phyloP scores from a whole-genome alignment of 257 asterid species.

The Primulina eburnea region DNA sequence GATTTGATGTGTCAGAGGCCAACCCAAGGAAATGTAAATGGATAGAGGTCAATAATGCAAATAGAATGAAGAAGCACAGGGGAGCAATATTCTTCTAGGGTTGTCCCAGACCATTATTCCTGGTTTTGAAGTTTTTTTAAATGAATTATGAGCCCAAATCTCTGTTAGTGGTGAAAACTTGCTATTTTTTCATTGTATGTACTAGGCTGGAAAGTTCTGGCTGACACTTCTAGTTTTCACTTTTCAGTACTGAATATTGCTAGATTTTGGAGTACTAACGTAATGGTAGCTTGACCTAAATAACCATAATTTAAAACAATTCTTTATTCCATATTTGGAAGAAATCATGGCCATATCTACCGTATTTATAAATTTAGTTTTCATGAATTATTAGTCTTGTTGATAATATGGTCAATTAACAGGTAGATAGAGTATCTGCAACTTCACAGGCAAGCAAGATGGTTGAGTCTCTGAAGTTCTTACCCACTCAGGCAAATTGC shows the following conservation, averaged over 20 bases:
- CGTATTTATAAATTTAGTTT: not conserved
- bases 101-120: not conserved
- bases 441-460: conserved; percentile 87
- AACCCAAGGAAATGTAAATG: not conserved
- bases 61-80: not conserved
- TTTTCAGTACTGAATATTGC: conserved; percentile 6
- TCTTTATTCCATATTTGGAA: conserved; percentile 6
- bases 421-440: conserved; percentile 85
- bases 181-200: not conserved
- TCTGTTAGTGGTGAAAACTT: not conserved
- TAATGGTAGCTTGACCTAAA: not conserved
- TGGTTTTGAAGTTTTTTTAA: not conserved
- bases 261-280: not conserved
- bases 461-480: conserved; percentile 81
- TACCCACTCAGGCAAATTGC: conserved; percentile 74
- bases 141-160: not conserved
- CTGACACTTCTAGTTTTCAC: not conserved
- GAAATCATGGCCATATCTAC: not conserved
- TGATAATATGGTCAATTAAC: conserved; percentile 27
- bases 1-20: not conserved
- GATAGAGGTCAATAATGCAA: not conserved
- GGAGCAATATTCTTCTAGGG: not conserved
- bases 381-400: conserved; percentile 25
- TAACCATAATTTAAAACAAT: not conserved
- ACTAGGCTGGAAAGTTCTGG: conserved; percentile 2